These are phyloP conservation scores for Coemansia sp. DNA, from an alignment of 192 early-diverging fungal genomes.

Conservation along the genomic window DNA sequence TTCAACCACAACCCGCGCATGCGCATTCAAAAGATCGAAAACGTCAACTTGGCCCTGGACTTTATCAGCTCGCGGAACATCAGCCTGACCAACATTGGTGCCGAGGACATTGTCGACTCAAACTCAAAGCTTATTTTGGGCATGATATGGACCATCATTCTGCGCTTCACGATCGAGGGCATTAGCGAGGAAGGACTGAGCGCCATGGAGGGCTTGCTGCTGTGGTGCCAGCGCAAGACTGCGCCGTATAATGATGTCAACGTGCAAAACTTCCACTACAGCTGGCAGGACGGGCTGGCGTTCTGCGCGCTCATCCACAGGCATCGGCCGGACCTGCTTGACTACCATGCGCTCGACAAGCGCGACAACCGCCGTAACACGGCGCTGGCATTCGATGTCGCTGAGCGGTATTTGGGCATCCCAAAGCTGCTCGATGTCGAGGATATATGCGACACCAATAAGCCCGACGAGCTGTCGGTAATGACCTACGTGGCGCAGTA, in stretches of 20 bases:
- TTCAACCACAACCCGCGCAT: conserved; percentile 90
- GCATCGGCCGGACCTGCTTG: conserved; percentile 93
- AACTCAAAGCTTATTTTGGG: conserved; percentile 93
- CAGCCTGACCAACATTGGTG: conserved; percentile 93
- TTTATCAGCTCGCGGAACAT: conserved; percentile 90
- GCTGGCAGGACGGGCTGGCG: conserved; percentile 94
- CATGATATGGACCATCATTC: conserved; percentile 97
- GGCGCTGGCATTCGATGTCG: conserved; percentile 94
- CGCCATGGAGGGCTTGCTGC: conserved; percentile 94
- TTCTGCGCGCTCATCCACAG: conserved; percentile 97
- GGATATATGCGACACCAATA: conserved; percentile 90
- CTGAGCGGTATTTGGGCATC: conserved; percentile 85
- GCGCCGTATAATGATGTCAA: conserved; percentile 81
- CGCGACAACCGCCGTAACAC: conserved; percentile 83
- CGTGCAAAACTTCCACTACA: conserved; percentile 90
- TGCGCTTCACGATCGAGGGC: conserved; percentile 95
- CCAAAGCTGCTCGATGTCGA: conserved; percentile 95
- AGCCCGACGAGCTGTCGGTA: conserved; percentile 95
- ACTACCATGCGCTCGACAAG: conserved; percentile 88
- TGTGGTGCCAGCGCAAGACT: conserved; percentile 98
- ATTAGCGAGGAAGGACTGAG: conserved; percentile 94
- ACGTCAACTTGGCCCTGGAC: conserved; percentile 92
- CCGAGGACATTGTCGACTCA: conserved; percentile 95
- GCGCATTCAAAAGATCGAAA: conserved; percentile 95
- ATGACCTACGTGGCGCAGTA: conserved; percentile 99